Conservation (phyloP, 306 rosid species). For the Castanospermum australe region DNA sequence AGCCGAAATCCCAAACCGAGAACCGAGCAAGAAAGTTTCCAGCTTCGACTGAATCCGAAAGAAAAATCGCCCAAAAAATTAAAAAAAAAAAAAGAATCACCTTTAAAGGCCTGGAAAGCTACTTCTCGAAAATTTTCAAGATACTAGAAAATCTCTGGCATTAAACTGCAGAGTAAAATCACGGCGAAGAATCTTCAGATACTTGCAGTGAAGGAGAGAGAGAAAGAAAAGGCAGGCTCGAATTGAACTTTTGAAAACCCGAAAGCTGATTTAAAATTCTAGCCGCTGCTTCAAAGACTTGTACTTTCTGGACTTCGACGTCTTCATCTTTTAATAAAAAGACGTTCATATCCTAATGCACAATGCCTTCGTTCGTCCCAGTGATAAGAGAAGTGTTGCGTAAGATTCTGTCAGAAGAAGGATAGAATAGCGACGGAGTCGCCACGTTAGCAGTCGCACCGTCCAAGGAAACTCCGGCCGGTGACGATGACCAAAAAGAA, state of each 20-base stretch:
- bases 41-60: slow-evolving; percentile 18
- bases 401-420: not conserved
- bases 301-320: not conserved
- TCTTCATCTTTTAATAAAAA: not conserved
- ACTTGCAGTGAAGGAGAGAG: slow-evolving; percentile 20
- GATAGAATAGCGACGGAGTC: not conserved
- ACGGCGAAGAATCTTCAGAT: not conserved
- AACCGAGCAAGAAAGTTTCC: slow-evolving; percentile 28
- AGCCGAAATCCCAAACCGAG: slow-evolving; percentile 3
- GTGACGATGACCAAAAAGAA: slow-evolving; percentile 5
- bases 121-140: not conserved
- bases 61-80: slow-evolving; percentile 19
- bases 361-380: not conserved
- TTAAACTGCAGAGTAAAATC: not conserved
- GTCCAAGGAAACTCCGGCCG: not conserved
- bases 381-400: not conserved
- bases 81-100: not conserved
- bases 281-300: not conserved
- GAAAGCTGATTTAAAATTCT: slow-evolving; percentile 22
- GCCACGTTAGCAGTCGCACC: slow-evolving; percentile 26
- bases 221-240: slow-evolving; percentile 6
- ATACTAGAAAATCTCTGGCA: not conserved
- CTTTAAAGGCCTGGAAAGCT: not conserved
- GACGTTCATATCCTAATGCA: not conserved
- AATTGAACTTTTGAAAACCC: slow-evolving; percentile 20